phyloP scores from a whole-genome alignment of 2,329 filamentous ascomycete species.

The Corniculantispora saksenae region DNA sequence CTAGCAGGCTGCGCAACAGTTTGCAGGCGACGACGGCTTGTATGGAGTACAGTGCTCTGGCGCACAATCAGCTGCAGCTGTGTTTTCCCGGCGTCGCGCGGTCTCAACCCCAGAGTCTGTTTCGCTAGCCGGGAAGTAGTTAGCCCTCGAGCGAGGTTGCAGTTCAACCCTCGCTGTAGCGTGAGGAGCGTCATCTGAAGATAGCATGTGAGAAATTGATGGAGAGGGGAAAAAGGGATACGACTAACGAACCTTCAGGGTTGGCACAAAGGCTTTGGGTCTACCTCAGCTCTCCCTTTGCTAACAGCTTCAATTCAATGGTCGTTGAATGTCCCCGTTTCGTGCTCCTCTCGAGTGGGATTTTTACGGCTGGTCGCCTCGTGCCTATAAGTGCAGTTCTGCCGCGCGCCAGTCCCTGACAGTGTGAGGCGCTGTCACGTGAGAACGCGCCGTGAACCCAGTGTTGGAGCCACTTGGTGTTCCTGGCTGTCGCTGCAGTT shows the following conservation, averaged over 20 bases:
- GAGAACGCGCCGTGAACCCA: slow-evolving; percentile 8
- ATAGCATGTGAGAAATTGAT: not conserved
- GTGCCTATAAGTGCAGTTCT: not conserved
- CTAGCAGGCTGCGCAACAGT: not conserved
- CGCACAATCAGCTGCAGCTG: not conserved
- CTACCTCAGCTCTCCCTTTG: not conserved
- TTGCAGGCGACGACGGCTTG: slow-evolving; percentile 17
- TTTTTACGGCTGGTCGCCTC: not conserved
- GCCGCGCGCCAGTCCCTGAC: not conserved
- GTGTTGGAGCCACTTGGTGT: too few species aligned
- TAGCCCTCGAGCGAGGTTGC: not conserved
- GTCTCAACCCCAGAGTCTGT: not conserved
- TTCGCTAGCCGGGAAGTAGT: not conserved
- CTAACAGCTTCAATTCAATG: not conserved
- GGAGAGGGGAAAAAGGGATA: not conserved
- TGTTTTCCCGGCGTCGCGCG: not conserved
- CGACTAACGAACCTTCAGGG: not conserved
- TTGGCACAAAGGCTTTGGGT: too few species aligned
- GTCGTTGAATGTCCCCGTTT: not conserved
- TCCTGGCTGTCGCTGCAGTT: not conserved
- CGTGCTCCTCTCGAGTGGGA: not conserved
- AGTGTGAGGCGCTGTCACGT: slow-evolving; percentile 1
- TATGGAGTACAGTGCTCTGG: not conserved
- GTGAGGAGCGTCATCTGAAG: slow-evolving; percentile 2
- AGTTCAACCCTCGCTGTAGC: slow-evolving; percentile 6